These are phyloP conservation scores for Onygenales sp. DNA, from an alignment of 2,329 filamentous ascomycete species.

Conservation along the genomic window DNA sequence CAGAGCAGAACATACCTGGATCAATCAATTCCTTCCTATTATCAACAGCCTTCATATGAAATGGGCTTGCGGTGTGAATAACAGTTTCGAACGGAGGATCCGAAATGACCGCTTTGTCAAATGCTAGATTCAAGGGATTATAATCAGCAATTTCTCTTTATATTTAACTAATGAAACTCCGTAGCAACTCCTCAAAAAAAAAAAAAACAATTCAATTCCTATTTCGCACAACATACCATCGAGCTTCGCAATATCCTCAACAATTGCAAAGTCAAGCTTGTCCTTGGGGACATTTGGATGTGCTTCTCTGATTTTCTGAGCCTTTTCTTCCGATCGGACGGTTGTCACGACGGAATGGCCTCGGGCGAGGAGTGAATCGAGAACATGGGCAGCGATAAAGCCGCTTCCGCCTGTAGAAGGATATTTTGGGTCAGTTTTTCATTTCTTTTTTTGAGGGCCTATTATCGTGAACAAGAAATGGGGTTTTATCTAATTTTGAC, in stretches of 20 bases:
- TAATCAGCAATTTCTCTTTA: background rate
- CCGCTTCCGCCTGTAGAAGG: constrained; percentile 43
- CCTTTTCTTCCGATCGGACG: constrained; percentile 53
- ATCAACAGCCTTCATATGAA: constrained; percentile 62
- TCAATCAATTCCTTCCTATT: constrained; percentile 52
- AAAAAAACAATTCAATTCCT: background rate
- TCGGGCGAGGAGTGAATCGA: constrained; percentile 48
- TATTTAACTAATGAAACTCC: background rate
- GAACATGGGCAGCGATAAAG: constrained; percentile 58
- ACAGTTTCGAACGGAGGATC: constrained; percentile 62
- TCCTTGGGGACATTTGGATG: constrained; percentile 43
- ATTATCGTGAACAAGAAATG: background rate
- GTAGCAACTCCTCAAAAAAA: background rate
- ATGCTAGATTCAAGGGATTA: constrained; percentile 37
- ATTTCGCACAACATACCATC: constrained; percentile 6
- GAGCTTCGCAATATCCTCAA: constrained; percentile 58
- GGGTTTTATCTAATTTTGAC: background rate
- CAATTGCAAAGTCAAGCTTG: constrained; percentile 55
- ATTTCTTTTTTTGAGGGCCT: background rate
- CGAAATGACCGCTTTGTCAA: constrained; percentile 54
- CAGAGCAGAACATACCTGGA: constrained; percentile 42
- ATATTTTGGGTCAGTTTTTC: constrained; percentile 1
- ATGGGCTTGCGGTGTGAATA: constrained; percentile 65
- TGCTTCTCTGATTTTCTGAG: constrained; percentile 48
- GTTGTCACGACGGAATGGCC: constrained; percentile 54